These are phyloP conservation scores for Kalmusia sp. DNA, from an alignment of 2,329 filamentous ascomycete genomes.

Conservation along the genomic window DNA sequence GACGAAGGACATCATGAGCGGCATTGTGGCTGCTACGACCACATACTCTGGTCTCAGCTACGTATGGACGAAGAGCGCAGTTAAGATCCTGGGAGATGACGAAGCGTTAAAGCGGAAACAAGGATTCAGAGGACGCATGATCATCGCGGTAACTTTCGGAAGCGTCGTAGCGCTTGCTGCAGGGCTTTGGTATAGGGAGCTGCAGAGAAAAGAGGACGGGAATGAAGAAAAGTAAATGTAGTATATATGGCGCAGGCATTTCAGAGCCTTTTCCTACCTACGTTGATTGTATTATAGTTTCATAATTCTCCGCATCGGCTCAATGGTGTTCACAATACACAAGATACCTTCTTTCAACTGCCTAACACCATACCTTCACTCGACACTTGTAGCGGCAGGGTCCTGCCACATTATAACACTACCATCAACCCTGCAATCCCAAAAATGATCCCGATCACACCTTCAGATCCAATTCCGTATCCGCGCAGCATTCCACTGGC, in stretches of 20 bases:
- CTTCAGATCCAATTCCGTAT: too few species aligned
- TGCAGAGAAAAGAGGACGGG: constrained; percentile 15
- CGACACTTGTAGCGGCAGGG: background rate
- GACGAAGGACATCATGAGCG: constrained; percentile 61
- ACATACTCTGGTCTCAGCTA: constrained; percentile 95
- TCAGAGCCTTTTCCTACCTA: background rate
- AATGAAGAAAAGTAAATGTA: background rate
- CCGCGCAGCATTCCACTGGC: too few species aligned
- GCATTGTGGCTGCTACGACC: constrained; percentile 86
- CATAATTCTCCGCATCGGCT: background rate
- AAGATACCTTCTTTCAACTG: background rate
- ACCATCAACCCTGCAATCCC: too few species aligned
- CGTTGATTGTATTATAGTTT: background rate
- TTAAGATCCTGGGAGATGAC: constrained; percentile 75
- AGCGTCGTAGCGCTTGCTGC: constrained; percentile 51
- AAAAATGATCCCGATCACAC: too few species aligned
- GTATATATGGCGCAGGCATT: background rate
- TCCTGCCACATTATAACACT: background rate
- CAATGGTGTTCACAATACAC: background rate
- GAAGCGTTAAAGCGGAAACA: constrained; percentile 57
- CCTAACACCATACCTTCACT: background rate
- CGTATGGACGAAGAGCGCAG: constrained; percentile 86
- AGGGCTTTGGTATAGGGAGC: constrained; percentile 35
- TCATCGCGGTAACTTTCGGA: constrained; percentile 56
- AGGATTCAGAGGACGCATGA: constrained; percentile 54